Base-by-base conservation (phyloP, 257 asterid species). In the Solanum dulcamara region DNA sequence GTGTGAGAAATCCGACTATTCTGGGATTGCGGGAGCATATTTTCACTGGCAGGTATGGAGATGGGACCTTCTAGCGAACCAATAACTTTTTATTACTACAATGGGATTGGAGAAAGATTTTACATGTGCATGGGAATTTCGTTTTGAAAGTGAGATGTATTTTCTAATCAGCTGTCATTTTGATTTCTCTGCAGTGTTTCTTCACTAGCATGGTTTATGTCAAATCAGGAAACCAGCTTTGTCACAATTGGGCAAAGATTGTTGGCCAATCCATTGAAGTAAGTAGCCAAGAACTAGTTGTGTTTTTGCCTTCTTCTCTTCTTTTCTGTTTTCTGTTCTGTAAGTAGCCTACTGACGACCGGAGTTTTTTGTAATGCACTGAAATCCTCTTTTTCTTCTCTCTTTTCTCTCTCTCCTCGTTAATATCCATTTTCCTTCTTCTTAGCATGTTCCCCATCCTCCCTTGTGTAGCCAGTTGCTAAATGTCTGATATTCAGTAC, bases 121-220 rank as follows among this genome's bases (percentile, higher is more conserved):
- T 75, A 44, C 81, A 26, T 77, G 62, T 77, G 83, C 42, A 46
- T 48, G 83, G 37, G 40, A 33, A 77, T 77, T 28, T 77, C 15
- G 6, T 77, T 26, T 77, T 5, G 64, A 12, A 18, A 17, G 42
- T 77, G 37, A 77, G 48, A 28, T 77, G 38, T 77, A 48, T 24
- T 77, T 24, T 26, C 42, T 17, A 26, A 26, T 84, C 68, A 30
- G 66, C 75, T 33, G 15, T 32, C 85, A 28, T 51, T 7, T 15
- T 46, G 42, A 81, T 87, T 50, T 85, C 30, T 83, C 64, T 88
- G 87, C 84, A 96, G 99, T 96, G 99, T 96, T 82, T 96, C 99
- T 88, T 96, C 99, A 67, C 98, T 96, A 84, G 99, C 99, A 33
- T 94, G 99, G 99, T 96, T 96, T 92, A 96, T 96, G 99, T 92